Conservation (phyloP, 2,329 filamentous ascomycete species). For the Botrytis medusae region DNA sequence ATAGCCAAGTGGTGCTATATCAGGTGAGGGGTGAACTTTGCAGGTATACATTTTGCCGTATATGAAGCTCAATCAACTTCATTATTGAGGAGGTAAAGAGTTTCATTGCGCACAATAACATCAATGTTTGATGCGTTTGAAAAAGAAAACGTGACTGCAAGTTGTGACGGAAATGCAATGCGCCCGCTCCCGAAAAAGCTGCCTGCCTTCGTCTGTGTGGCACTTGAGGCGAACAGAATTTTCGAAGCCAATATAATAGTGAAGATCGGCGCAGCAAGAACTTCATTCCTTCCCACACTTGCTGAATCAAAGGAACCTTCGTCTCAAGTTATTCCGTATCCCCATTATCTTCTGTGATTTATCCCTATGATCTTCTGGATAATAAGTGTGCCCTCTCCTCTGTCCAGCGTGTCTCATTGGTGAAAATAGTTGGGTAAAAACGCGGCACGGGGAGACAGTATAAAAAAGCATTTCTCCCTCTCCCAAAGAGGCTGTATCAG, state of each 20-base stretch:
- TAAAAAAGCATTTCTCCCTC: rapidly evolving
- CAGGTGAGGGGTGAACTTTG: neutral
- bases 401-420: neutral
- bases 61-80: neutral
- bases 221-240: neutral
- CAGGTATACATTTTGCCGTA: neutral
- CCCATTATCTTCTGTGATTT: neutral
- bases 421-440: neutral
- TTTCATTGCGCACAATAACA: neutral
- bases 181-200: neutral
- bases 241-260: neutral
- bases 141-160: neutral
- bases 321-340: neutral
- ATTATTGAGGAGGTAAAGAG: rapidly evolving
- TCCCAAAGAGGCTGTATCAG: neutral
- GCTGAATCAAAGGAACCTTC: neutral
- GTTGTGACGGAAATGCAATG: rapidly evolving
- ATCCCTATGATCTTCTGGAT: neutral
- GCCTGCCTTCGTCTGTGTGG: neutral
- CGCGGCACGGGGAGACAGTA: rapidly evolving
- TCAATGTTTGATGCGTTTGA: neutral
- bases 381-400: neutral
- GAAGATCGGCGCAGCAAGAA: neutral
- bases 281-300: neutral
- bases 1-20: neutral